Evolutionary conservation across 2,329 filamentous ascomycete species (phyloP), one percentile per base, ranked within the genome.

Genomic region (Sclerotinia nivalis): DNA sequence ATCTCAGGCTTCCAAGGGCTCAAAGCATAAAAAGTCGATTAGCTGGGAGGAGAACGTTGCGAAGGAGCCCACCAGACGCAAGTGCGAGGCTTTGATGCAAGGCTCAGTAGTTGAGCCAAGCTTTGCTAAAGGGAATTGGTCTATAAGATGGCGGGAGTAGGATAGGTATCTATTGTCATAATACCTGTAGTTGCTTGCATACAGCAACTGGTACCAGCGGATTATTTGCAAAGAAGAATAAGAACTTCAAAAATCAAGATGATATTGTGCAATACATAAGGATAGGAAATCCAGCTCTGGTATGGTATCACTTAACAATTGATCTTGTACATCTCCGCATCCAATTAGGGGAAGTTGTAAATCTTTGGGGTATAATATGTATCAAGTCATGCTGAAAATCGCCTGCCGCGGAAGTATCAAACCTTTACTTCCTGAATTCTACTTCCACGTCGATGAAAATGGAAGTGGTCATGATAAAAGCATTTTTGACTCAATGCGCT

Each of bases 91-190:
- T 34, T 61, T 68, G 49, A 68, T 68, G 66, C 47, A 62, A 62
- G 58, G 58, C 59, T 61, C 49, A 40, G 66, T 68, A 31, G 66
- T 68, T 64, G 66, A 68, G 56, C 66, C 66, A 52, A 68, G 66
- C 18, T 68, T 55, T 45, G 66, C 66, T 10, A 68, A 68, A 54
- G 66, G 66, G 4, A 68, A 68, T 28, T 68, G 66, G 66, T 68
- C 66, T 43, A 68, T 68, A 64, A 49, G 66, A 68, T 68, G 66
- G 66, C 45, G 66, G 13, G 56, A 68, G 47, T 64, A 68, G 34
- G 15, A 58, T 62, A 28, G 25, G 5, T 61, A 28, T 47, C 40
- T 47, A 28, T 61, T 43, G 15, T 18, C 56, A 60, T 43, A 7
- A 20, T 1, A 45, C n/a, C 4, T 25, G 4, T 18, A 28, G 5